These are phyloP conservation scores for Coleophoma crateriformis DNA, from an alignment of 2,329 filamentous ascomycete species.

Conservation along the genomic window DNA sequence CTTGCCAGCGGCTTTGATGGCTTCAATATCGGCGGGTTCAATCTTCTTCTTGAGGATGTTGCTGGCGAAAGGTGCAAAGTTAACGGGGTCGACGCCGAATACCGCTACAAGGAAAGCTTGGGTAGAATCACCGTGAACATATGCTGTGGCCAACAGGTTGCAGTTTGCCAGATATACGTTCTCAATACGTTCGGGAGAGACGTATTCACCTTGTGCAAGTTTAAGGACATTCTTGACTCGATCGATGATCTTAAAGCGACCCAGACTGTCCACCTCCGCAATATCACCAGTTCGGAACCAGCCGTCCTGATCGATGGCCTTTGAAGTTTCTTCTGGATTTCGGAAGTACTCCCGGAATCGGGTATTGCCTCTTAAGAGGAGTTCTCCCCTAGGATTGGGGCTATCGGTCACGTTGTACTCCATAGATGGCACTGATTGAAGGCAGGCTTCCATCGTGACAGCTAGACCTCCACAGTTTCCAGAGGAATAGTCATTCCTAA, in stretches of 20 bases:
- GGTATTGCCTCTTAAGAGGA: constrained; percentile 74
- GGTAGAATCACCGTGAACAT: constrained; percentile 83
- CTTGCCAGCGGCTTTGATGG: constrained; percentile 59
- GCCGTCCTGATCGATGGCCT: constrained; percentile 77
- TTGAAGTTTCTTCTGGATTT: constrained; percentile 80
- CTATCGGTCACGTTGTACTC: constrained; percentile 86
- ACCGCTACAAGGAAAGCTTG: constrained; percentile 80
- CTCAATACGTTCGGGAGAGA: constrained; percentile 94
- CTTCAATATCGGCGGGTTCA: constrained; percentile 56
- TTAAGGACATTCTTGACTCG: constrained; percentile 99
- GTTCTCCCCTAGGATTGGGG: constrained; percentile 84
- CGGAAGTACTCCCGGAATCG: constrained; percentile 87
- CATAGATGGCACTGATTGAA: constrained; percentile 87
- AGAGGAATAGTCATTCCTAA: constrained; percentile 61
- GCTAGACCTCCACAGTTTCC: constrained; percentile 78
- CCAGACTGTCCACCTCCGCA: constrained; percentile 74
- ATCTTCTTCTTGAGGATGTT: constrained; percentile 69
- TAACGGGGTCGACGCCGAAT: constrained; percentile 80
- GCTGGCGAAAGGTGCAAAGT: constrained; percentile 76
- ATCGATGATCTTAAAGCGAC: constrained; percentile 89
- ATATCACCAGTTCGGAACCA: constrained; percentile 99
- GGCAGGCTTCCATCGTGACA: constrained; percentile 66
- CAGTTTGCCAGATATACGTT: constrained; percentile 85
- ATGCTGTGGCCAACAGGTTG: constrained; percentile 72
- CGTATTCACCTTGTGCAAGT: constrained; percentile 95